Evolutionary conservation across 2,329 filamentous ascomycete species (phyloP).

Genomic region (Domatiomyces globalis): DNA sequence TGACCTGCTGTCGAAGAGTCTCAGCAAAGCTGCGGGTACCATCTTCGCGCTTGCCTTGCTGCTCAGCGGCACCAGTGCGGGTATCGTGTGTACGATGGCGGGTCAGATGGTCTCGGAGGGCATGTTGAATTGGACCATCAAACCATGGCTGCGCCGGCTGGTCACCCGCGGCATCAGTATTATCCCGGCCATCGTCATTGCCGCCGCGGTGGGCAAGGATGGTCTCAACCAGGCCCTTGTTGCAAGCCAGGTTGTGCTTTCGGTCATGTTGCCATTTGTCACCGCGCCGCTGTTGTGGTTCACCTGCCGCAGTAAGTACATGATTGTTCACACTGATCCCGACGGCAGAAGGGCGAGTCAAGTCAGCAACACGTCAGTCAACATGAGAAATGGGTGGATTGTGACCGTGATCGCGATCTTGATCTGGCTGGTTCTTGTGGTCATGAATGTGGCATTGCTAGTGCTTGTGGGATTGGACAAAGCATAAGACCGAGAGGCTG

Average conservation of each 20-base stretch:
- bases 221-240: constrained; percentile 60
- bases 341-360: background rate
- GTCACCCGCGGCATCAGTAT: constrained; percentile 69
- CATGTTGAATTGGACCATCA: constrained; percentile 58
- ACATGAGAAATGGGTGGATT: constrained; percentile 62
- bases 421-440: constrained; percentile 59
- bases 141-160: constrained; percentile 65
- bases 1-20: constrained; percentile 49
- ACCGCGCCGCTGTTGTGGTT: constrained; percentile 73
- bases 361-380: constrained; percentile 22
- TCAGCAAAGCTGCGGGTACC: constrained; percentile 62
- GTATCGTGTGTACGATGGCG: constrained; percentile 68
- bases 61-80: constrained; percentile 65
- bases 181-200: constrained; percentile 68
- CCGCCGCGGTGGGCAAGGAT: constrained; percentile 56
- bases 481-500: constrained; percentile 14
- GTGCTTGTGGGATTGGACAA: constrained; percentile 49
- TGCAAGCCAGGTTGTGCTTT: constrained; percentile 63
- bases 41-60: constrained; percentile 74
- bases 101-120: constrained; percentile 84
- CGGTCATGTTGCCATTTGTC: constrained; percentile 69
- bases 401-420: constrained; percentile 43
- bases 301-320: constrained; percentile 63
- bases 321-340: constrained; percentile 44
- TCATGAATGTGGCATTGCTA: constrained; percentile 67